Evolutionary conservation across 306 rosid genomes (phyloP).

Genomic region (Neltuma alba): DNA sequence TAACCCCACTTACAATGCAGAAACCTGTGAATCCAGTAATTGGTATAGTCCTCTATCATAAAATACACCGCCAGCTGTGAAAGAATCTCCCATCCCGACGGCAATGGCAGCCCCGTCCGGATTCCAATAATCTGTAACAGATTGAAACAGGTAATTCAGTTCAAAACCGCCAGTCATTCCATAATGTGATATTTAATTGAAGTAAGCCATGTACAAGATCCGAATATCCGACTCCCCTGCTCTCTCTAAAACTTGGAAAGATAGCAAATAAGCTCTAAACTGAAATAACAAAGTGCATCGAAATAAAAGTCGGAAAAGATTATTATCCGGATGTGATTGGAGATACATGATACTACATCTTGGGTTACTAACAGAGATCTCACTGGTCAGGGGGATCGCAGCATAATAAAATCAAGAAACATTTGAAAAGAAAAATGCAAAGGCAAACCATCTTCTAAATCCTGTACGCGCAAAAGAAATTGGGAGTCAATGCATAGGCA

Average conservation of each 20-base stretch:
- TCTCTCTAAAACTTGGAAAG: background rate
- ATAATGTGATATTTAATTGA: background rate
- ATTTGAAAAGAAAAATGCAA: background rate
- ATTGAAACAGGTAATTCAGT: background rate
- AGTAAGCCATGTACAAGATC: background rate
- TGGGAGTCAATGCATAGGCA: background rate
- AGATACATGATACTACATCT: background rate
- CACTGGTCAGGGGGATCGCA: background rate
- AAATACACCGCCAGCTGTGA: constrained; percentile 68
- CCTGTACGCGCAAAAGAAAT: background rate
- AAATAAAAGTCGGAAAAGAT: background rate
- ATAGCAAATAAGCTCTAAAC: background rate
- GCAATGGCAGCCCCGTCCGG: constrained; percentile 69
- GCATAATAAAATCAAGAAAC: background rate
- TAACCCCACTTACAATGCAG: constrained; percentile 78
- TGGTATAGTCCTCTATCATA: constrained; percentile 72
- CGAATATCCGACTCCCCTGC: background rate
- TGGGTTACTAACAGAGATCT: background rate
- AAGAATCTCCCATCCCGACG: constrained; percentile 77
- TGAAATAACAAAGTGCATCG: background rate
- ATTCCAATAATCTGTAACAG: constrained; percentile 69
- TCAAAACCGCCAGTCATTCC: constrained; percentile 7
- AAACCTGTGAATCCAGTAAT: constrained; percentile 82
- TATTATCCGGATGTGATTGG: background rate
- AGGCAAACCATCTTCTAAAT: background rate